Evolutionary conservation across 2,329 filamentous ascomycete species (phyloP).

Genomic region (Cladophialophora immunda): DNA sequence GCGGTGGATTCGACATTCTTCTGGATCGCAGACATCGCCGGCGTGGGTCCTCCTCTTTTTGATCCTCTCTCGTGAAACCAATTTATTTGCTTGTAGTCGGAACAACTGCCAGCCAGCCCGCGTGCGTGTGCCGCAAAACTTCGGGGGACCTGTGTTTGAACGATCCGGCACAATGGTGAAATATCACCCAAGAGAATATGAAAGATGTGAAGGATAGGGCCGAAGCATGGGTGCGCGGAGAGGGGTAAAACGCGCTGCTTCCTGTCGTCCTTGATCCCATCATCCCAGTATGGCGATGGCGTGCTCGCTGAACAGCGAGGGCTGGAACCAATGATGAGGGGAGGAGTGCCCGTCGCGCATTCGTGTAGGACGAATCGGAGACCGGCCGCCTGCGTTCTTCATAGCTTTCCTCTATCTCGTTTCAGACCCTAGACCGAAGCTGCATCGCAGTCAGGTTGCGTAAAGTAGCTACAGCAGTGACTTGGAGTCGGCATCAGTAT

Average conservation of each 20-base stretch:
- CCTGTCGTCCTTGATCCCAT: neutral
- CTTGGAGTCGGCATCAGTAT: too few species aligned
- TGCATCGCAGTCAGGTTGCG: too few species aligned
- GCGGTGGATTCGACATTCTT: conserved; percentile 67
- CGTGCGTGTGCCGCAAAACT: neutral
- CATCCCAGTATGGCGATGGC: conserved; percentile 11
- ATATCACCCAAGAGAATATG: too few species aligned
- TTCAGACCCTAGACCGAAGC: too few species aligned
- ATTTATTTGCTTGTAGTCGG: neutral
- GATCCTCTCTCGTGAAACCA: neutral
- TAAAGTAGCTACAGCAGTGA: too few species aligned
- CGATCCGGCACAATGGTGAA: too few species aligned
- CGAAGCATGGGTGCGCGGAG: neutral
- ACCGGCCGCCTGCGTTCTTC: neutral
- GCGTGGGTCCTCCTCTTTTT: neutral
- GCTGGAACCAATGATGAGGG: conserved; percentile 17
- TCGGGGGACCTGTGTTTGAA: too few species aligned
- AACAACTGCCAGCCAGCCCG: neutral
- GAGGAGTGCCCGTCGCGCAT: too few species aligned
- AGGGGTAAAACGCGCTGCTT: conserved; percentile 20
- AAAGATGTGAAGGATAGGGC: neutral
- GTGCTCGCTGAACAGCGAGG: conserved; percentile 19
- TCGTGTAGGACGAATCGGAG: conserved; percentile 40
- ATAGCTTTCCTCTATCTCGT: neutral
- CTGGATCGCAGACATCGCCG: conserved; percentile 57